These are phyloP conservation scores for Phytophthora megakarya DNA, from an alignment of 352 stramenopile genomes.

Conservation along the genomic window DNA sequence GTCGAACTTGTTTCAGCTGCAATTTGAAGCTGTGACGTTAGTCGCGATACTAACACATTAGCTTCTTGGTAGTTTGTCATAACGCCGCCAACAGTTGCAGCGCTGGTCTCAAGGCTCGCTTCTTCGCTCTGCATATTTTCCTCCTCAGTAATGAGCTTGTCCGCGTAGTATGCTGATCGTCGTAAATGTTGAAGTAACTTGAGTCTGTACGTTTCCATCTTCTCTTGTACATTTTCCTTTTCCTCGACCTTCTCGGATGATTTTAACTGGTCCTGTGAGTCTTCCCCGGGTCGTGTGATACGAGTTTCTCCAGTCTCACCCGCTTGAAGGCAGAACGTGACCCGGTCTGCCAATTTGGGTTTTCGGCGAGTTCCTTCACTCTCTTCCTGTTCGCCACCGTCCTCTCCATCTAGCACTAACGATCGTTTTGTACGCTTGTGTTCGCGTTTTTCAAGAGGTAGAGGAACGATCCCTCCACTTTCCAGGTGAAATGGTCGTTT, in stretches of 20 bases:
- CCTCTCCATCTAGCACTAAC: conserved; percentile 33
- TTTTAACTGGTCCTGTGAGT: conserved; percentile 47
- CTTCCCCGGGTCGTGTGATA: conserved; percentile 57
- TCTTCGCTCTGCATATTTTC: conserved; percentile 53
- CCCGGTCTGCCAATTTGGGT: conserved; percentile 53
- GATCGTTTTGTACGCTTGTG: conserved; percentile 56
- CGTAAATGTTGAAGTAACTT: conserved; percentile 73
- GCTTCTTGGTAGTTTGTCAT: conserved; percentile 46
- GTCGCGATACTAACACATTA: conserved; percentile 40
- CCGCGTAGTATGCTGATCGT: conserved; percentile 61
- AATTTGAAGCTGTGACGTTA: conserved; percentile 47
- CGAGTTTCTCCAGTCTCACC: conserved; percentile 40
- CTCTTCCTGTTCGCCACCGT: conserved; percentile 14
- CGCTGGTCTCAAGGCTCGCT: conserved; percentile 42
- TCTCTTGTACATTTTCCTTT: conserved; percentile 45
- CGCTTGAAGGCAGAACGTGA: conserved; percentile 58
- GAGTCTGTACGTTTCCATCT: conserved; percentile 46
- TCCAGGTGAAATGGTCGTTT: conserved; percentile 43
- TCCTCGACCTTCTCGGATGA: conserved; percentile 21
- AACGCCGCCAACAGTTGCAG: conserved; percentile 32
- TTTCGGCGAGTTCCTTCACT: conserved; percentile 18
- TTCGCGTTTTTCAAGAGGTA: conserved; percentile 40
- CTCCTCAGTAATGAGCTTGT: conserved; percentile 62
- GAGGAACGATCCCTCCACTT: conserved; percentile 12
- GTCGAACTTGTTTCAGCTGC: conserved; percentile 39